phyloP scores from a whole-genome alignment of 106 monocot genomes.

The Agapanthus africanus region DNA sequence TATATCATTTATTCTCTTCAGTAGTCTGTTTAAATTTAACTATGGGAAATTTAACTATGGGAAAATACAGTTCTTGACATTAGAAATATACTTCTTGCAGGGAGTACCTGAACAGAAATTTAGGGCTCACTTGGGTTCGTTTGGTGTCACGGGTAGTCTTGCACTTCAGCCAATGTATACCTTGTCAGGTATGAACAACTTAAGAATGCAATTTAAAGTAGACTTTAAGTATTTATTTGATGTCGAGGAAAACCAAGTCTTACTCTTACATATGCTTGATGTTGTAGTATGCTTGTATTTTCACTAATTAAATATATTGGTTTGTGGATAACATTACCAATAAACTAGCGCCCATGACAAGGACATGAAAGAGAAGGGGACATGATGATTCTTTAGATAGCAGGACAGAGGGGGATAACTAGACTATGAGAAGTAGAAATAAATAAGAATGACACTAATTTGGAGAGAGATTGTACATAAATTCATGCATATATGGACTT shows the following conservation, averaged over 20 bases:
- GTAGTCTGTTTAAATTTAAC: background rate
- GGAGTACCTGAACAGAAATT: slow-evolving; percentile 98
- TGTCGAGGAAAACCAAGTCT: background rate
- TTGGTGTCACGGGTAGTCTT: slow-evolving; percentile 94
- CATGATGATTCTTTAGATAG: too few species aligned
- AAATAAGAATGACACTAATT: too few species aligned
- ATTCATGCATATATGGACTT: too few species aligned
- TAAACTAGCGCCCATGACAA: too few species aligned
- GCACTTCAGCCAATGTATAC: slow-evolving; percentile 99
- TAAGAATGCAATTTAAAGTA: background rate
- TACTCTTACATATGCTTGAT: background rate
- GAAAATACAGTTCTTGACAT: background rate
- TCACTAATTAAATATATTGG: background rate
- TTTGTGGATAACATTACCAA: too few species aligned
- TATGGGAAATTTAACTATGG: background rate
- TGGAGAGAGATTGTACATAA: too few species aligned
- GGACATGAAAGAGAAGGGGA: too few species aligned
- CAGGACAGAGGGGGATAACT: too few species aligned
- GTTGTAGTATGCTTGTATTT: background rate
- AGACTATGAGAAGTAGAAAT: too few species aligned
- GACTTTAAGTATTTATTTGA: background rate
- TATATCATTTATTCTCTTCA: background rate
- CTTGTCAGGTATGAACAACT: slow-evolving; percentile 53
- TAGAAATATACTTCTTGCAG: slow-evolving; percentile 29
- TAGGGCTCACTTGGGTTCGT: slow-evolving; percentile 88